Base-by-base conservation (phyloP, 176 grass and related monocot genomes). In the Thalia dealbata region DNA sequence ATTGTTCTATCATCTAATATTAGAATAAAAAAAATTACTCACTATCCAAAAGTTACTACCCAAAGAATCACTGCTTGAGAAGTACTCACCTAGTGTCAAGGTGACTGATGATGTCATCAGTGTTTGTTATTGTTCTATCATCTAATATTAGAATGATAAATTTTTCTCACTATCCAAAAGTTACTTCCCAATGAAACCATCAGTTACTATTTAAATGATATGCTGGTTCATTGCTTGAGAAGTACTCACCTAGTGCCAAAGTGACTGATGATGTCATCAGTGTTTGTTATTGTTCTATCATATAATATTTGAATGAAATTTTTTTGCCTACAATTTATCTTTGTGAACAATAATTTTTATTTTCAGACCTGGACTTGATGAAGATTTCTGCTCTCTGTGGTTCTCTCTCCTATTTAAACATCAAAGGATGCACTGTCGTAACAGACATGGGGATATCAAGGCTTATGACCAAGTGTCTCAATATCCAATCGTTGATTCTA, bases 361-460 rank as follows among this genome's bases (percentile, higher is more conserved):
- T 41, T 29, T 77, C 88, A 91, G 84, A 91, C 78, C 10, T 55
- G 69, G 69, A 79, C 72, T 59, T 91, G 78, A 12, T 52, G 78
- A 27, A 76, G 67, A 79, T 91, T 45, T 83, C 81, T 29, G 27
- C 38, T 50, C 56, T 91, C 25, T 78, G 63, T 75, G 67, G 61
- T 61, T 84, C 81, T 66, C 76, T 91, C 18, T 81, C 62, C 70
- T 91, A 86, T 61, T 79, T 91, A 91, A 91, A 86, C 81, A 82
- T 91, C 81, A 86, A 75, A 79, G 80, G 81, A 60, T 91, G 88
- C 75, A 77, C 78, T 59, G 13, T 43, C 26, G 70, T 91, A 80
- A 86, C 88, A 79, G 88, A 91, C 35, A 73, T 76, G 55, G 84
- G 84, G 35, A 91, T 91, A 82, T 86, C 88, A 52, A 74, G 15